These are phyloP conservation scores for Discostella stelligeroides DNA, from an alignment of 108 stramenopile genomes.

Conservation along the genomic window DNA sequence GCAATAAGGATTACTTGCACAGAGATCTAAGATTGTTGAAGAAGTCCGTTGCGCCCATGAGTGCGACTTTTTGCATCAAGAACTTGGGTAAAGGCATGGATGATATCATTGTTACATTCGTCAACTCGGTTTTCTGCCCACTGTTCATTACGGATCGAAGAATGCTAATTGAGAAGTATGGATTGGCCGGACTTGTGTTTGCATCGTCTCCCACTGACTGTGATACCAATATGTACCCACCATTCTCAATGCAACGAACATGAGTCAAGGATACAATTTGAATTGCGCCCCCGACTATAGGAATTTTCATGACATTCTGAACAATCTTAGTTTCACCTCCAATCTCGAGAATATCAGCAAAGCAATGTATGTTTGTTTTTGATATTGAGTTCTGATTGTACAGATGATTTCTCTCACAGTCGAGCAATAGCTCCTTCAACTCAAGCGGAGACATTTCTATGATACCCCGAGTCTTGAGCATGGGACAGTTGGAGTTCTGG, in stretches of 20 bases:
- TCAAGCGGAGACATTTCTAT: conserved; percentile 36
- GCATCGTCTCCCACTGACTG: conserved; percentile 31
- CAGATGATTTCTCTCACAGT: conserved; percentile 27
- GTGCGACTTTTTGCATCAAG: conserved; percentile 28
- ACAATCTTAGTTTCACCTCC: conserved; percentile 39
- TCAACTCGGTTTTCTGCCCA: conserved; percentile 23
- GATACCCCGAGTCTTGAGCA: conserved; percentile 42
- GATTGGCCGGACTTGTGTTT: conserved; percentile 7
- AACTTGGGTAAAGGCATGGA: conserved; percentile 31
- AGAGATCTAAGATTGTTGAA: conserved; percentile 5
- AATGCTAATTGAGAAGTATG: conserved; percentile 34
- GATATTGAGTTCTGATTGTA: conserved; percentile 42
- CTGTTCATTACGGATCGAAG: conserved; percentile 18
- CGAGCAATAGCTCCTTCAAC: conserved; percentile 35
- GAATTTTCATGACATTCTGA: conserved; percentile 31
- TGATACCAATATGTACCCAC: conserved; percentile 34
- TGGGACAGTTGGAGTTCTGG: conserved; percentile 3
- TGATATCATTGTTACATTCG: conserved; percentile 28
- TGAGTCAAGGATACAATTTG: conserved; percentile 29
- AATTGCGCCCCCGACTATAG: conserved; percentile 34
- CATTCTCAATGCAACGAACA: conserved; percentile 16
- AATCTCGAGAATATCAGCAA: background rate
- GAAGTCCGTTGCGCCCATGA: conserved; percentile 6
- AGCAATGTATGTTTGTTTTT: conserved; percentile 23
- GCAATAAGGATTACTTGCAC: background rate